Evolutionary conservation across 2,329 filamentous ascomycete species (phyloP).

Genomic region (Paramyrothecium roridum): DNA sequence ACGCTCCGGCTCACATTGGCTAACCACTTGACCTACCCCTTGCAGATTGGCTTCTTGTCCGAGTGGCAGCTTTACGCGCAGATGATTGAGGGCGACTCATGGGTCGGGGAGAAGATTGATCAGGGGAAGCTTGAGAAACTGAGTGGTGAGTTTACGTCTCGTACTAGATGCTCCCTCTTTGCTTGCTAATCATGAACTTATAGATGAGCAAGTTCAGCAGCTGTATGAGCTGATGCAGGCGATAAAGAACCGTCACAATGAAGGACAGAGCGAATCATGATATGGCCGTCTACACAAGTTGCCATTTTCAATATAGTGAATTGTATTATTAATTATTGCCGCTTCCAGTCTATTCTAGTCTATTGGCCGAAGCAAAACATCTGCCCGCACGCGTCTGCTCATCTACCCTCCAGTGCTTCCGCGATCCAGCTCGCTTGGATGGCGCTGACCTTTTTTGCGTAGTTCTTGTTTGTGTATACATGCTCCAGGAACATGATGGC

Average conservation of each 20-base stretch:
- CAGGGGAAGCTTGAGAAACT: conserved; percentile 83
- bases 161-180: neutral
- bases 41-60: conserved; percentile 86
- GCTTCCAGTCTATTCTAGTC: neutral
- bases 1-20: neutral
- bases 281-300: neutral
- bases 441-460: conserved; percentile 63
- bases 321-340: neutral
- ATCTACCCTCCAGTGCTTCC: conserved; percentile 38
- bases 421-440: conserved; percentile 59
- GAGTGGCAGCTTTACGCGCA: conserved; percentile 98
- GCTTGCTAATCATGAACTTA: conserved; percentile 1
- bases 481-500: conserved; percentile 68
- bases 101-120: conserved; percentile 84
- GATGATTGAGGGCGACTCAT: conserved; percentile 80
- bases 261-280: conserved; percentile 21
- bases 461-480: conserved; percentile 64
- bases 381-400: neutral
- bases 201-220: conserved; percentile 91
- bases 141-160: conserved; percentile 66
- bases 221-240: conserved; percentile 91
- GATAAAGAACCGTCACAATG: conserved; percentile 48
- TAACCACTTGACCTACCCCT: conserved; percentile 6
- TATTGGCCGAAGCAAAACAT: no score
- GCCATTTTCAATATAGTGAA: neutral